Evolutionary conservation across 495 filamentous ascomycete genomes (phyloP), one percentile per base, ranked within the genome.

Genomic region (Penicillium soppii): DNA sequence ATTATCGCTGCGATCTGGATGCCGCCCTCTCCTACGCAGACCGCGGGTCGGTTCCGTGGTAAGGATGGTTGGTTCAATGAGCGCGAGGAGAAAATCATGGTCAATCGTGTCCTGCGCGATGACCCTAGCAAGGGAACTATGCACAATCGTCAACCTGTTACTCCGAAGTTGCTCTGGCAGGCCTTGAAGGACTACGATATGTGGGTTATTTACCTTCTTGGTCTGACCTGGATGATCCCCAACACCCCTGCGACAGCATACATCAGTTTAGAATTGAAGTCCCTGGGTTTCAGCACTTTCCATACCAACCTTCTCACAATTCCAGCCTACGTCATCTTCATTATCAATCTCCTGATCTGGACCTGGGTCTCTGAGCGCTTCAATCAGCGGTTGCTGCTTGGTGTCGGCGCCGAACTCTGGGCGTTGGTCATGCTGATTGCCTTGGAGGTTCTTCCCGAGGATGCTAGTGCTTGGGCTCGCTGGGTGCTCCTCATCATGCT

Each of bases 1-100:
- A 65, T 91, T 10, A 48, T 81, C 4, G 78, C 87, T 1, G 86
- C 74, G 0, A 69, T 84, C 29, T 82, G 86, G 66, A 85, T 94
- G 77, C 86, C 87, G 0, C 72, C 88, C 0, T 86, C 84, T 0
- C 87, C 89, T 0, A 85, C 79, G 4, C 86, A 92, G 53, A 91
- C 89, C 0, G 74, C 74, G 17, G 84, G 81, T 36, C 75, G 77
- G 65, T 80, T 87, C 56, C 78, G 87, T 3, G 87, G 88, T 1
- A 87, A 84, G 51, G 71, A 79, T 47, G 81, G 80, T 1, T 87
- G 83, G 83, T 86, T 84, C 56, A 76, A 61, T 0, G 81, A 82
- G 5, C 74, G 72, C n/a, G 82, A 84, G 53, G 81, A 78, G 27
- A 52, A 52, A 9, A 86, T 86, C 51, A 61, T 85, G 4, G 82